phyloP scores from a whole-genome alignment of 2,329 filamentous ascomycete species.

The Herpotrichia juniperi region DNA sequence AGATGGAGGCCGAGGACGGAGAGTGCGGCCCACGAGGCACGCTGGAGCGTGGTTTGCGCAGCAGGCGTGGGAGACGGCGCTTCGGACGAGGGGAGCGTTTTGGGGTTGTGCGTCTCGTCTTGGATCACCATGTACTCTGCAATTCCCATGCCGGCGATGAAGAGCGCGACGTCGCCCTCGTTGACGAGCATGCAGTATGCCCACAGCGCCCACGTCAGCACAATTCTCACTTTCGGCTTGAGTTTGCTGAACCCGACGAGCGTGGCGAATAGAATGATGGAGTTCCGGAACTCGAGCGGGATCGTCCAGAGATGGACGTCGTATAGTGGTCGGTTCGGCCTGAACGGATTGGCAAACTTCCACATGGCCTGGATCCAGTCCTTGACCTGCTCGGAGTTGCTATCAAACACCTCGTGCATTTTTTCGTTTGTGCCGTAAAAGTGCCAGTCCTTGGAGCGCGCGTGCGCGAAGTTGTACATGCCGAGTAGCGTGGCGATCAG shows the following conservation, averaged over 20 bases:
- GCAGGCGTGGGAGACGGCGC: background rate
- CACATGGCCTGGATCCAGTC: conserved; percentile 22
- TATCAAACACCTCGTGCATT: conserved; percentile 15
- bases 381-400: conserved; percentile 14
- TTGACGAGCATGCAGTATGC: conserved; percentile 22
- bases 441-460: conserved; percentile 20
- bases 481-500: conserved; percentile 19
- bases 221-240: conserved; percentile 16
- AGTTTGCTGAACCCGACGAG: conserved; percentile 24
- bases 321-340: conserved; percentile 16
- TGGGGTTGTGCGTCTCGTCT: conserved; percentile 10
- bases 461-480: conserved; percentile 19
- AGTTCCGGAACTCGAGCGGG: conserved; percentile 29
- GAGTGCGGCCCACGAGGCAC: conserved; percentile 23
- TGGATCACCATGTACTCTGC: conserved; percentile 27
- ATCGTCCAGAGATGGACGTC: conserved; percentile 36
- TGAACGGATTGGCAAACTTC: conserved; percentile 23
- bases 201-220: conserved; percentile 11
- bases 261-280: conserved; percentile 27
- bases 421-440: conserved; percentile 23
- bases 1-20: conserved; percentile 59
- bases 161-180: conserved; percentile 26
- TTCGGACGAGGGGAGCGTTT: conserved; percentile 5
- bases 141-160: conserved; percentile 27
- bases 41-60: conserved; percentile 2